Evolutionary conservation across 2,329 filamentous ascomycete species (phyloP), one percentile per base, ranked within the genome.

Genomic region (Fusarium tjaetaba): DNA sequence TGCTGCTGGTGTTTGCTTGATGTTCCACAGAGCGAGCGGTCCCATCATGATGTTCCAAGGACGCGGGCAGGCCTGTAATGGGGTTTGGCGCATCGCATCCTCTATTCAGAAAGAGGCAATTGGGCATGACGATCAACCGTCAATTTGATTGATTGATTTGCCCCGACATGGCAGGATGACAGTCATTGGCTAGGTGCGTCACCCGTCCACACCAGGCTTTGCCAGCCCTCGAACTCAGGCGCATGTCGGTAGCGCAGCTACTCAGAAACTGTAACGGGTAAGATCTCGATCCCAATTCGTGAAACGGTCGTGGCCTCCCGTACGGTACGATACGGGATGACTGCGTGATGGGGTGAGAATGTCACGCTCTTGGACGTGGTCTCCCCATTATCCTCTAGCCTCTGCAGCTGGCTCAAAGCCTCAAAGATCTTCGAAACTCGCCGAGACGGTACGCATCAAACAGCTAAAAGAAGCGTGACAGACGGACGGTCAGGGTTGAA

Each of bases 251-350:
- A 74, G 59, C 52, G 56, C 60, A 72, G 63, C 52, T 71, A 58
- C 64, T 68, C 48, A 57, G 60, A 55, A 49, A 67, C 66, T 67
- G 53, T 61, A 74, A 60, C 46, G 65, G 70, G 58, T 49, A 67
- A 74, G 76, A 79, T 79, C 77, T 79, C 77, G 76, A 79, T 79
- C 74, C 74, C 69, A 71, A 68, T 68, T 61, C 60, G 62, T 76
- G 65, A 73, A 75, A 72, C 71, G 52, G 71, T 73, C 51, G 24
- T 46, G 63, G 65, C 49, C 60, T 68, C 38, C 52, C 46, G 41
- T 36, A 67, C 62, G 55, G 39, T 49, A 53, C 14, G 45, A 38
- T 49, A 48, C 38, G 43, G 61, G 51, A 59, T 67, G 39, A 41
- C 39, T 51, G 45, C 24, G 52, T 56, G 43, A 69, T 69, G 62